phyloP scores from a whole-genome alignment of 2,329 filamentous ascomycete species.

The Phialemonium atrogriseum region DNA sequence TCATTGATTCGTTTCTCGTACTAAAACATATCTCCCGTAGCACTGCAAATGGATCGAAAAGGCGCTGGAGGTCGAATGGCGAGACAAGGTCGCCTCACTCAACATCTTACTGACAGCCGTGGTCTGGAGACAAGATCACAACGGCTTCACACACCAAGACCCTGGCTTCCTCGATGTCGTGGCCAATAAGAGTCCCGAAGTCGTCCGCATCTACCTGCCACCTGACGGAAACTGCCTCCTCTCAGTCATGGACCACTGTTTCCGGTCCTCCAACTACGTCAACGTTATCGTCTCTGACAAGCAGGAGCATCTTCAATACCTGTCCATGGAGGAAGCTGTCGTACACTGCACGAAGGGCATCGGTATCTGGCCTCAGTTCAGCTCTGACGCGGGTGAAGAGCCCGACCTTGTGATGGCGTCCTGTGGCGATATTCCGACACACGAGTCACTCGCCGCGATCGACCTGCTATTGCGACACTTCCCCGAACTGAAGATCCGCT shows the following conservation, averaged over 20 bases:
- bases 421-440: constrained; percentile 66
- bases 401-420: constrained; percentile 71
- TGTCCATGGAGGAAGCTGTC: constrained; percentile 64
- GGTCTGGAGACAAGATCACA: constrained; percentile 78
- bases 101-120: constrained; percentile 74
- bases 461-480: constrained; percentile 64
- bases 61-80: constrained; percentile 71
- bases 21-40: constrained; percentile 16
- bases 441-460: constrained; percentile 66
- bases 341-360: constrained; percentile 72
- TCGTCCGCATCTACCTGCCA: constrained; percentile 73
- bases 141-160: constrained; percentile 76
- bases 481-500: constrained; percentile 65
- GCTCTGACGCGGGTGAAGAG: constrained; percentile 58
- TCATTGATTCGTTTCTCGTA: background rate
- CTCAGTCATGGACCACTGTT: constrained; percentile 67
- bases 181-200: constrained; percentile 71
- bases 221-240: constrained; percentile 73
- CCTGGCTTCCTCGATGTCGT: constrained; percentile 74
- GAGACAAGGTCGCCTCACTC: constrained; percentile 62
- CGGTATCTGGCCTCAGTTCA: constrained; percentile 71
- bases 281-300: constrained; percentile 77
- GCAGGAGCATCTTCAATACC: constrained; percentile 68
- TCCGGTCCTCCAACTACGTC: constrained; percentile 68
- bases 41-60: constrained; percentile 84